Percentiles rank a stretch among this genome's conserved stretches.
These are phyloP conservation scores for Herpetospermum pedunculosum DNA, from an alignment of 306 rosid genomes.

Conservation along the genomic window DNA sequence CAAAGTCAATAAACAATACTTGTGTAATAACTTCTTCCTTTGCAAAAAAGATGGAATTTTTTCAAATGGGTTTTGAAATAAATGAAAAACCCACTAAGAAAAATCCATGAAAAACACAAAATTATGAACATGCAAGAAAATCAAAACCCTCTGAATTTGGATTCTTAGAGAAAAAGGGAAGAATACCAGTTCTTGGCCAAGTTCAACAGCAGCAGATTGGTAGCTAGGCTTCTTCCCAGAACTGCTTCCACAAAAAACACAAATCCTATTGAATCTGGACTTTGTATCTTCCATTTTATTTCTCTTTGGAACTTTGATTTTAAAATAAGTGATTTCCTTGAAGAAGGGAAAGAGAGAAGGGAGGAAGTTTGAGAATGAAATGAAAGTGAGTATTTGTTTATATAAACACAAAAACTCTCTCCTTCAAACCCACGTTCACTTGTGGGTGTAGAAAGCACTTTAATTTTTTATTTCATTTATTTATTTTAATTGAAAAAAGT, in stretches of 20 bases:
- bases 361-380: conserved; percentile 26
- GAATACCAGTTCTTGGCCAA: conserved; percentile 75
- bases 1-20: background rate
- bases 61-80: background rate
- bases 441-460: background rate
- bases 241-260: conserved; percentile 97
- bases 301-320: background rate
- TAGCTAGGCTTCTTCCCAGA: conserved; percentile 88
- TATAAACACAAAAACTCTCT: conserved; percentile 3
- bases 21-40: background rate
- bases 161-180: background rate
- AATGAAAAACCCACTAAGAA: background rate
- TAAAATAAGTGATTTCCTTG: conserved; percentile 7
- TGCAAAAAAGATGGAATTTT: background rate
- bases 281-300: conserved; percentile 56
- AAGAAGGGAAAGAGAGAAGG: background rate
- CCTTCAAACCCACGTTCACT: background rate
- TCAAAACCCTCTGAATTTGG: background rate
- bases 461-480: background rate
- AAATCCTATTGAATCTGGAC: conserved; percentile 81
- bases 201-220: conserved; percentile 90
- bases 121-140: background rate
- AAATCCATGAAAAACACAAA: background rate
- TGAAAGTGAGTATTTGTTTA: conserved; percentile 21
- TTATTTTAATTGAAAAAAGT: background rate